phyloP scores from a whole-genome alignment of 2,329 filamentous ascomycete genomes.

The Colletotrichum musicola region DNA sequence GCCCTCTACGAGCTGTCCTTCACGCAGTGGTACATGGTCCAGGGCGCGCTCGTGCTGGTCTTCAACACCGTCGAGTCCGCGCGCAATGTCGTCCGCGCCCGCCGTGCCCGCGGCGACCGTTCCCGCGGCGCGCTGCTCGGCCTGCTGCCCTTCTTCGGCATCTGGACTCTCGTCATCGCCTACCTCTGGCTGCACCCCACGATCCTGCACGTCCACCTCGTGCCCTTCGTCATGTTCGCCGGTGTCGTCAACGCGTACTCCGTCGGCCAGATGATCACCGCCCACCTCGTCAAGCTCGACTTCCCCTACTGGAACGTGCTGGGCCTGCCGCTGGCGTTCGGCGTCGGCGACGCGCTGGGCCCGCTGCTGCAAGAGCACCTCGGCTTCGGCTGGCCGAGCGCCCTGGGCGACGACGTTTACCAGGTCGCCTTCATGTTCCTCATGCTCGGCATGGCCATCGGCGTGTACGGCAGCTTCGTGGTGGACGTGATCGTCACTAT shows the following conservation, averaged over 20 bases:
- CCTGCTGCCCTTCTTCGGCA: slow-evolving; percentile 81
- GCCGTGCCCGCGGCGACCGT: slow-evolving; percentile 79
- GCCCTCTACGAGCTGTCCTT: slow-evolving; percentile 83
- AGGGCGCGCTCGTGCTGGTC: slow-evolving; percentile 83
- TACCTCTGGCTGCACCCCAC: slow-evolving; percentile 89
- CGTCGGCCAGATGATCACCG: slow-evolving; percentile 95
- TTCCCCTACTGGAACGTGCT: slow-evolving; percentile 95
- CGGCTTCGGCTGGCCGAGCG: slow-evolving; percentile 81
- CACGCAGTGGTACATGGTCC: slow-evolving; percentile 92
- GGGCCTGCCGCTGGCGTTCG: slow-evolving; percentile 80
- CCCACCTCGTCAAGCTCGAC: slow-evolving; percentile 86
- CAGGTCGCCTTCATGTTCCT: slow-evolving; percentile 93
- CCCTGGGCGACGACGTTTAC: slow-evolving; percentile 81
- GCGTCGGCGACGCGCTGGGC: slow-evolving; percentile 84
- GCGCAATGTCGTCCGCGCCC: slow-evolving; percentile 85
- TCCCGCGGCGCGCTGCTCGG: slow-evolving; percentile 83
- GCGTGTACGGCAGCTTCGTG: slow-evolving; percentile 97
- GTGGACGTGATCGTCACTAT: slow-evolving; percentile 98
- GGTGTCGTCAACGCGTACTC: slow-evolving; percentile 94
- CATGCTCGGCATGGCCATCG: slow-evolving; percentile 85
- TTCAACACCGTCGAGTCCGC: slow-evolving; percentile 87
- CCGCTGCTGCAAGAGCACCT: slow-evolving; percentile 71
- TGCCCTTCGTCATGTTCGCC: slow-evolving; percentile 91
- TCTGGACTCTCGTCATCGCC: slow-evolving; percentile 80
- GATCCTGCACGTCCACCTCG: slow-evolving; percentile 84